Evolutionary conservation across 148 eudicot genomes (phyloP), one percentile per base, ranked within the genome.

Genomic region (Rhododendron griersonianum): DNA sequence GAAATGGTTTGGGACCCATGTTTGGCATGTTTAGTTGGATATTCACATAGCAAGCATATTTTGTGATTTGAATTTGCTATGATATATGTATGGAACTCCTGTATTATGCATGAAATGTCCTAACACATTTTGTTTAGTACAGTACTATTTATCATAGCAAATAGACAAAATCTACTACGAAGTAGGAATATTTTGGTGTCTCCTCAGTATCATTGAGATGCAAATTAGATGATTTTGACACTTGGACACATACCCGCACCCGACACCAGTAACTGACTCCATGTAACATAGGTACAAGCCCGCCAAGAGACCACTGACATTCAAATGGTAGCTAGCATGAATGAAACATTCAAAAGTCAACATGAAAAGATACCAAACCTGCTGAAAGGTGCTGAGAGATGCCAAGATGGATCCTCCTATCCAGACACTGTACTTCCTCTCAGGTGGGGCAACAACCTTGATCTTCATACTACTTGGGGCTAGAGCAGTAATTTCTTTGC

Each of bases 401-500:
- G 96, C 98, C 91, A 95, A 89, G 86, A 95, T 95, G 78, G 98
- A 95, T 33, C 96, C 98, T 90, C 98, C 98, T 61, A 95, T 95
- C 96, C 96, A 95, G 47, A 95, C 98, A 86, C 98, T 95, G 91
- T 95, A 95, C 89, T 95, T 95, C 91, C 98, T 94, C 90, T 95
- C 98, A 0, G 96, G 98, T n/a, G 98, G 95, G n/a, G 98, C 98
- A 75, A 95, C 98, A 48, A 94, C 95, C 92, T 95, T 95, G 39
- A 95, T 95, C 91, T 95, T 95, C 96, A 95, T 95, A 91, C 98
- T 95, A 86, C 98, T 95, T 4, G 98, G 98, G 48, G 96, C 95
- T 14, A 94, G 80, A 23, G 95, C 96, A 11, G 95, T 95, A 10
- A 95, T 93, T 87, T 95, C 98, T 91, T 95, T 94, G 90, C 95